A percentile compares a stretch with the other conserved stretches of the same genome.
phyloP scores from a whole-genome alignment of 192 early-diverging fungal species.

The Podochytrium sp. region DNA sequence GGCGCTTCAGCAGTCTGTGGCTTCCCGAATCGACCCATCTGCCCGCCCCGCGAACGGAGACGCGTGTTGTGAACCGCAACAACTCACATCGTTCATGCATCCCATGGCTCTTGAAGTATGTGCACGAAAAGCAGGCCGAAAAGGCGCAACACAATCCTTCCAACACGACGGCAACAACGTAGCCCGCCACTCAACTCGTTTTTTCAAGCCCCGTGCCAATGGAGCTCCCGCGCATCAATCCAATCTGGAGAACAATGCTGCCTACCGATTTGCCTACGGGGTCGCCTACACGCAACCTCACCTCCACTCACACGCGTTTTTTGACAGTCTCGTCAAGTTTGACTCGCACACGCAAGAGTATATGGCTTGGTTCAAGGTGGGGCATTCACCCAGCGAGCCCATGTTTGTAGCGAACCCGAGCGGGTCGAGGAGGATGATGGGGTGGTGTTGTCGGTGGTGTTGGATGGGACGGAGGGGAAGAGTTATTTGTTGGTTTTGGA shows the following conservation, averaged over 20 bases:
- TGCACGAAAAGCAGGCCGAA: slow-evolving; percentile 87
- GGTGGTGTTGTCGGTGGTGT: slow-evolving; percentile 75
- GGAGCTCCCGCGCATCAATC: neutral
- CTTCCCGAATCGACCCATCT: neutral
- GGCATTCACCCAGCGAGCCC: slow-evolving; percentile 81
- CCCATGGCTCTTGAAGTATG: slow-evolving; percentile 86
- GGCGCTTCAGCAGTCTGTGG: slow-evolving; percentile 51
- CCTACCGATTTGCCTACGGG: slow-evolving; percentile 42
- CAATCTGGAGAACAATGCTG: neutral
- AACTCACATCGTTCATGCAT: slow-evolving; percentile 70
- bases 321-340: slow-evolving; percentile 25
- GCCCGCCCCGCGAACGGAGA: slow-evolving; percentile 12
- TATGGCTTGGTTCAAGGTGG: slow-evolving; percentile 52
- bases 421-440: slow-evolving; percentile 69
- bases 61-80: neutral
- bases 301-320: slow-evolving; percentile 42
- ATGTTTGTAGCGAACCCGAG: slow-evolving; percentile 71
- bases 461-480: slow-evolving; percentile 59
- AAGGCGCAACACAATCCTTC: slow-evolving; percentile 51
- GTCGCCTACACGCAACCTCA: slow-evolving; percentile 14
- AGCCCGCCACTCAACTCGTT: slow-evolving; percentile 76
- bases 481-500: slow-evolving; percentile 80
- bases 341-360: slow-evolving; percentile 20
- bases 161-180: slow-evolving; percentile 63
- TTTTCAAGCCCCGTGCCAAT: too few relatives aligned